Evolutionary conservation across 768 basidiomycete genomes (phyloP).

Genomic region (Leccinum disarticulatum): DNA sequence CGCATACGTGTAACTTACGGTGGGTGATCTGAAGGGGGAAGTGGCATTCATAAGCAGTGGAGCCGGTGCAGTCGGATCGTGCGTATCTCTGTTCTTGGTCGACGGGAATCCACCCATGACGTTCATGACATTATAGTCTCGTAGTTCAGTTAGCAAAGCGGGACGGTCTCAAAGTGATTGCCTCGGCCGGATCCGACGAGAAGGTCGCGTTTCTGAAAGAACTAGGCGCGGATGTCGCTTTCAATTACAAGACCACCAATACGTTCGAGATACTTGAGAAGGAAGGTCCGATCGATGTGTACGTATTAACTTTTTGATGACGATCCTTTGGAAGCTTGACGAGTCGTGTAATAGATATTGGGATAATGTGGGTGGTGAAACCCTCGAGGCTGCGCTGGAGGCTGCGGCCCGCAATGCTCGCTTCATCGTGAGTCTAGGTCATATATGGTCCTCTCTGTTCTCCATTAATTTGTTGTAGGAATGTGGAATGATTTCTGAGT

Average conservation of each 20-base stretch:
- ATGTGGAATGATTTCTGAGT: constrained; percentile 29
- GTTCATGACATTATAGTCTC: constrained; percentile 27
- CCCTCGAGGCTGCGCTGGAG: constrained; percentile 53
- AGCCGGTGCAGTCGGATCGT: constrained; percentile 58
- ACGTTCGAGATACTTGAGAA: constrained; percentile 51
- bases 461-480: constrained; percentile 24
- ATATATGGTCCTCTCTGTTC: no score
- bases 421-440: constrained; percentile 40
- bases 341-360: constrained; percentile 9
- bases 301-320: constrained; percentile 5
- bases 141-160: constrained; percentile 52
- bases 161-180: constrained; percentile 63
- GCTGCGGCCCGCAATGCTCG: constrained; percentile 44
- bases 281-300: constrained; percentile 60
- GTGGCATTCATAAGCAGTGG: constrained; percentile 47
- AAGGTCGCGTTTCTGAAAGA: constrained; percentile 63
- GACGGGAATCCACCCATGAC: constrained; percentile 6
- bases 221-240: constrained; percentile 64
- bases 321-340: neutral
- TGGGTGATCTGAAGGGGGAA: constrained; percentile 38
- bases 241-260: constrained; percentile 68
- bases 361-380: constrained; percentile 30
- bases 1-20: neutral
- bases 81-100: constrained; percentile 19
- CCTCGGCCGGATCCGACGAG: constrained; percentile 67